Base-by-base conservation (phyloP, 1,284 basidiomycete genomes). In the Tilletia caries region DNA sequence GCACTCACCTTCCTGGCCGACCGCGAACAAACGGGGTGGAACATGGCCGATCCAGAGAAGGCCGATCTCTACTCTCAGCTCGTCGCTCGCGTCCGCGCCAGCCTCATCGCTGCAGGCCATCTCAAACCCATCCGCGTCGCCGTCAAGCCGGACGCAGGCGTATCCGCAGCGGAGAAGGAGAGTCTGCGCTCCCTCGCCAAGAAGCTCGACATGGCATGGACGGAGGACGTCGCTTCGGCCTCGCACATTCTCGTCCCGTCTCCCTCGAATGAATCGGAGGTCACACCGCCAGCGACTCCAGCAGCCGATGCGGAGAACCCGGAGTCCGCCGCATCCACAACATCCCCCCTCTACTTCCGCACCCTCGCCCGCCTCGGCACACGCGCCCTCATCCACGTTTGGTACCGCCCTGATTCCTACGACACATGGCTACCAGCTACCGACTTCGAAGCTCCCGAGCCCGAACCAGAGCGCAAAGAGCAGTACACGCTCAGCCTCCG, bases 341-440 rank as follows among this genome's bases (percentile, higher is more conserved):
- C 52, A 46, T 66, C 66, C 25, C 66, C 68, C 29, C 37, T 60
- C 54, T 83, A 80, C 68, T 82, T 82, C 76, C 72, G 82, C 37
- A 79, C 81, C n/a, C 69, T 83, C 6, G 77, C 82, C 3, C 32
- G 34, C 20, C 54, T 65, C n/a, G 75, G 75, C n/a, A 73, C 77
- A 25, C 32, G 66, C 15, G 79, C 81, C 6, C 75, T 83, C 46
- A 80, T 83, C 50, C 82, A 83, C 70, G 82, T 83, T 32, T 83
- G 82, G 82, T 83, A 83, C 72, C 74, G 82, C 10, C 82, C 82
- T 32, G 81, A 83, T 69, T 83, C 82, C n/a, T 82, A 82, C 73
- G 82, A 83, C 68, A 81, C 80, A n/a, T 83, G 82, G 82, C 74
- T 83, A 5, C 80, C 82, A 1, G 79, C 80, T 33, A 71, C 74